These are phyloP conservation scores for Fusarium graminum DNA, from an alignment of 2,329 filamentous ascomycete species.

Conservation along the genomic window DNA sequence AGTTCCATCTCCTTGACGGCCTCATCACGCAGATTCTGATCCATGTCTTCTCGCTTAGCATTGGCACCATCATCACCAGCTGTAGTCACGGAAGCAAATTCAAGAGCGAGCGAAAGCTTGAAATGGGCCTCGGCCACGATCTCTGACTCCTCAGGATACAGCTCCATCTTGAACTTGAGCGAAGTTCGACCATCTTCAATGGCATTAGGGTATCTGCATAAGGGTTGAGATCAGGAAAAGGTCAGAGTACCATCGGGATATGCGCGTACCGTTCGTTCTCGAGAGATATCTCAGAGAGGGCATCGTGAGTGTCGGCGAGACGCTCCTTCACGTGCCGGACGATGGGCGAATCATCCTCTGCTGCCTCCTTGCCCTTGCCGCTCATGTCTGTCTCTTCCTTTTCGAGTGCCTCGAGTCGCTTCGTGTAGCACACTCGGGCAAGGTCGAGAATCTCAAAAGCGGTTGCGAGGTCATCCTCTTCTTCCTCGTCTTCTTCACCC, in stretches of 20 bases:
- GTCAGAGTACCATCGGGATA: background rate
- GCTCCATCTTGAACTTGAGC: constrained; percentile 80
- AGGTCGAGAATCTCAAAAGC: constrained; percentile 89
- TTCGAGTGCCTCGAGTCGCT: constrained; percentile 61
- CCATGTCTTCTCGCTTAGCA: constrained; percentile 66
- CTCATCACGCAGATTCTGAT: constrained; percentile 78
- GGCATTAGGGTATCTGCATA: constrained; percentile 79
- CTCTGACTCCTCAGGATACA: constrained; percentile 85
- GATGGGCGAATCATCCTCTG: constrained; percentile 56
- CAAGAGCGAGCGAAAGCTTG: constrained; percentile 93
- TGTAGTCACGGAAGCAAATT: constrained; percentile 86
- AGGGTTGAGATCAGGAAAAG: constrained; percentile 18
- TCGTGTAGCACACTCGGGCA: constrained; percentile 74
- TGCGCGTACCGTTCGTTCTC: constrained; percentile 83
- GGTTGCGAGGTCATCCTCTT: constrained; percentile 80
- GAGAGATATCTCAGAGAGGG: constrained; percentile 95
- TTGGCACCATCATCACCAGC: constrained; percentile 63
- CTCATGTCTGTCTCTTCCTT: constrained; percentile 52
- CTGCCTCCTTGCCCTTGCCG: constrained; percentile 60
- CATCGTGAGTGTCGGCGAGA: constrained; percentile 91
- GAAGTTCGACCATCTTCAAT: constrained; percentile 84
- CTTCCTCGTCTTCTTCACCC: constrained; percentile 66
- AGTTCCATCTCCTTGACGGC: constrained; percentile 78
- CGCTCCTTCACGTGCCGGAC: constrained; percentile 80
- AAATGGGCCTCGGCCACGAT: constrained; percentile 95